A percentile compares a stretch with the other conserved stretches of the same genome.
Conservation (phyloP, 2,329 filamentous ascomycete species). For the Cytospora leucostoma region DNA sequence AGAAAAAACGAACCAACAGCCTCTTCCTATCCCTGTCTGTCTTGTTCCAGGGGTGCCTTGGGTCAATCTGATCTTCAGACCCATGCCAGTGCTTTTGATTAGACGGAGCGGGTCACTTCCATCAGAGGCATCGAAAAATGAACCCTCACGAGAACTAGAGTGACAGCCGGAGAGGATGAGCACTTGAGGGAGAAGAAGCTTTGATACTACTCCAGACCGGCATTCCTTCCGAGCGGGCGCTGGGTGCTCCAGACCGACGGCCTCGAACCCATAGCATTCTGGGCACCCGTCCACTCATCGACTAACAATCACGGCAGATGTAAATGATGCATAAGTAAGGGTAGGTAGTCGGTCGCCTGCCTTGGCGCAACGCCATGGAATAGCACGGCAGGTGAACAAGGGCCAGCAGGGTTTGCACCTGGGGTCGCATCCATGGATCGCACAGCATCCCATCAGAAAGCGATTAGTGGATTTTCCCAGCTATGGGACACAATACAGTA, state of each 20-base stretch:
- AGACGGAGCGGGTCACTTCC: slow-evolving; percentile 15
- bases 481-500: not conserved
- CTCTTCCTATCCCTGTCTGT: slow-evolving; percentile 9
- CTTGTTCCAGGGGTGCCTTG: slow-evolving; percentile 5
- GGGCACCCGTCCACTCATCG: no score
- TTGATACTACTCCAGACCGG: not conserved
- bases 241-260: not conserved
- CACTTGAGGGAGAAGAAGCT: not conserved
- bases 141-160: not conserved
- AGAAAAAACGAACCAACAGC: slow-evolving; percentile 22
- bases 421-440: not conserved
- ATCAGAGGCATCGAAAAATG: not conserved
- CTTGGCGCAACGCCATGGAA: no score
- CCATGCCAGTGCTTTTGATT: slow-evolving; percentile 20
- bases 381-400: no score
- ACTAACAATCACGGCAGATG: not conserved
- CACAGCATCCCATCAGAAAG: not conserved
- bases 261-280: not conserved
- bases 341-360: not conserved
- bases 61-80: slow-evolving; percentile 12
- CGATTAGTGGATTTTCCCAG: not conserved
- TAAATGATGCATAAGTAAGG: not conserved
- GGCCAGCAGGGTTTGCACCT: not conserved
- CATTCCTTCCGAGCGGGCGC: not conserved
- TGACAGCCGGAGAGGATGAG: not conserved